Conservation (phyloP, 371 early-diverging fungal genomes). For the Rhizopus stolonifer region DNA sequence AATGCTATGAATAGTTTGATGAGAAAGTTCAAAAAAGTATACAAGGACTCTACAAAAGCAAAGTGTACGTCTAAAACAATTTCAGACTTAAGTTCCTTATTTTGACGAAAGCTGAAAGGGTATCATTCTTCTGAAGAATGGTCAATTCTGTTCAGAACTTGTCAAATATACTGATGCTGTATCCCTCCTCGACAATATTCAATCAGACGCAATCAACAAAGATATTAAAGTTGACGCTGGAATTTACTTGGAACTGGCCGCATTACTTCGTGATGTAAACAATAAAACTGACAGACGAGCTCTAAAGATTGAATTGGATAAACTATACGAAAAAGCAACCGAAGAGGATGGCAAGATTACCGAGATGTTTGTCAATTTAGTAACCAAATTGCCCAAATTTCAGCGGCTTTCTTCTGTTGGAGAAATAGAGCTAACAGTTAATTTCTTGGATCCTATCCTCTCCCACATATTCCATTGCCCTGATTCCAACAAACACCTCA, state of each 20-base stretch:
- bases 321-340: conserved; percentile 6
- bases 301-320: conserved; percentile 7
- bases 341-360: conserved; percentile 11
- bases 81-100: conserved; percentile 7
- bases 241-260: conserved; percentile 9
- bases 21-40: conserved; percentile 17
- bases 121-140: conserved; percentile 11
- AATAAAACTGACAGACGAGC: conserved; percentile 8
- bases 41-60: conserved; percentile 13
- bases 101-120: no score
- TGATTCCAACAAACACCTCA: conserved; percentile 3
- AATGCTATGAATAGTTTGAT: conserved; percentile 13
- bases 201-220: conserved; percentile 7
- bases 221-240: conserved; percentile 8
- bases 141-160: conserved; percentile 10
- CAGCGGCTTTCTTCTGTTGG: conserved; percentile 5
- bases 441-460: conserved; percentile 4
- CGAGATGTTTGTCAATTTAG: conserved; percentile 14
- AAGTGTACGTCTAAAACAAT: conserved; percentile 5
- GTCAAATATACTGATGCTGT: conserved; percentile 14
- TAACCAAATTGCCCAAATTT: conserved; percentile 10
- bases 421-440: neutral
- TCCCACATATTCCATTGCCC: conserved; percentile 4
- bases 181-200: conserved; percentile 10
- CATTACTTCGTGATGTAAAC: conserved; percentile 13